A percentile compares a stretch with the other conserved stretches of the same genome.
Conservation (phyloP, 306 rosid genomes). For the Erythrophleum fordii region DNA sequence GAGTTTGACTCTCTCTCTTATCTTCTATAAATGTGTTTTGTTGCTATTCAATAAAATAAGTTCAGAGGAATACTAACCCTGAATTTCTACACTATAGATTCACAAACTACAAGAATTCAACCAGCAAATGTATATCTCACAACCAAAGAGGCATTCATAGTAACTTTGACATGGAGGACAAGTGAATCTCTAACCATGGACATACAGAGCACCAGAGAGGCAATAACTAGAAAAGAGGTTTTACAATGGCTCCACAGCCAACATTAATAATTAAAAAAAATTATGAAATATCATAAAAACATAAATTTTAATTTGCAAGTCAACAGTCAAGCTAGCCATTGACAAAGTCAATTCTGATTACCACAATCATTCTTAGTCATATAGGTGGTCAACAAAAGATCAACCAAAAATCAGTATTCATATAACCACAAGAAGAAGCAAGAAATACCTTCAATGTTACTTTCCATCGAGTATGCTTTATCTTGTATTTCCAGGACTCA, state of each 20-base stretch:
- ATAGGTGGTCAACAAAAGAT: conserved; percentile 25
- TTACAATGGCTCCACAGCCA: not conserved
- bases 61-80: no score
- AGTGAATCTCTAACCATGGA: not conserved
- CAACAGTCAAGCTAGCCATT: conserved; percentile 17
- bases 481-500: conserved; percentile 84
- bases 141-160: conserved; percentile 15
- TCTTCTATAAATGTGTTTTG: no score
- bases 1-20: no score
- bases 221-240: conserved; percentile 8
- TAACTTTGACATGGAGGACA: not conserved
- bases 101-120: not conserved
- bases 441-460: conserved; percentile 79
- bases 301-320: not conserved
- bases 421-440: conserved; percentile 27
- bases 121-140: not conserved
- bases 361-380: conserved; percentile 11
- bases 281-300: not conserved
- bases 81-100: no score
- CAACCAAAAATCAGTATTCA: conserved; percentile 11
- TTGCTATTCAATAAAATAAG: no score
- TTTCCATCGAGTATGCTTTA: conserved; percentile 81
- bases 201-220: not conserved
- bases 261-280: not conserved
- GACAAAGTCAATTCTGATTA: not conserved